A percentile compares a stretch with the other conserved stretches of the same genome.
Evolutionary conservation across 805 yeast genomes (phyloP).

Genomic region (Isabelozyma pseudorhagii): DNA sequence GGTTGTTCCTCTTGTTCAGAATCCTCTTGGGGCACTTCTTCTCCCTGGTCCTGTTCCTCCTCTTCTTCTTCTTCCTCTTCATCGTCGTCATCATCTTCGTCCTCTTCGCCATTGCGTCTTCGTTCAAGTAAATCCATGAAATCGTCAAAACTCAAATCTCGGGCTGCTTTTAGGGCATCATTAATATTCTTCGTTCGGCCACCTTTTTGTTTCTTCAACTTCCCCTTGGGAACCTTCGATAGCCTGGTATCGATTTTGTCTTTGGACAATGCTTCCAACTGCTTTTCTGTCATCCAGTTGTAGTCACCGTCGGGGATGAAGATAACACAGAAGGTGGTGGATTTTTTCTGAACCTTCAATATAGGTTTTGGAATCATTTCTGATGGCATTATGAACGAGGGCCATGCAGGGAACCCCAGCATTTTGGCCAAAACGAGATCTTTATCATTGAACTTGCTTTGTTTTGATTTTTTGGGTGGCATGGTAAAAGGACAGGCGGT

Average conservation of each 20-base stretch:
- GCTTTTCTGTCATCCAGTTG: constrained; percentile 42
- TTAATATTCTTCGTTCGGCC: constrained; percentile 29
- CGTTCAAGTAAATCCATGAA: constrained; percentile 30
- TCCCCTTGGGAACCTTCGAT: constrained; percentile 21
- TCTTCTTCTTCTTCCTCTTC: constrained; percentile 14
- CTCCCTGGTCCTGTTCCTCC: constrained; percentile 10
- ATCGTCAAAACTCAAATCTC: constrained; percentile 31
- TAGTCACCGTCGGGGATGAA: constrained; percentile 47
- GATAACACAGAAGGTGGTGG: constrained; percentile 38
- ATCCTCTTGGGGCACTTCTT: constrained; percentile 9
- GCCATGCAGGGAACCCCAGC: constrained; percentile 48
- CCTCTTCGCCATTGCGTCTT: constrained; percentile 12
- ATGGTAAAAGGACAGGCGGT: constrained; percentile 10
- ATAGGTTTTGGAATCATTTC: constrained; percentile 34
- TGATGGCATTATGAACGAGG: constrained; percentile 44
- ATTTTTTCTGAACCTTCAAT: constrained; percentile 31
- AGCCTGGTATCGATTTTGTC: constrained; percentile 27
- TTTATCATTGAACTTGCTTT: constrained; percentile 22
- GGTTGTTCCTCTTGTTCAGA: constrained; percentile 8
- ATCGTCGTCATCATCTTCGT: constrained; percentile 18
- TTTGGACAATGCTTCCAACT: constrained; percentile 26
- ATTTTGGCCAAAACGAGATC: constrained; percentile 44
- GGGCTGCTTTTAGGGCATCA: constrained; percentile 38
- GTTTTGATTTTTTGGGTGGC: constrained; percentile 27
- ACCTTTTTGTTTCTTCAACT: constrained; percentile 14